These are phyloP conservation scores for Kodamaea nitidulidarum DNA, from an alignment of 805 yeast species.

Conservation along the genomic window DNA sequence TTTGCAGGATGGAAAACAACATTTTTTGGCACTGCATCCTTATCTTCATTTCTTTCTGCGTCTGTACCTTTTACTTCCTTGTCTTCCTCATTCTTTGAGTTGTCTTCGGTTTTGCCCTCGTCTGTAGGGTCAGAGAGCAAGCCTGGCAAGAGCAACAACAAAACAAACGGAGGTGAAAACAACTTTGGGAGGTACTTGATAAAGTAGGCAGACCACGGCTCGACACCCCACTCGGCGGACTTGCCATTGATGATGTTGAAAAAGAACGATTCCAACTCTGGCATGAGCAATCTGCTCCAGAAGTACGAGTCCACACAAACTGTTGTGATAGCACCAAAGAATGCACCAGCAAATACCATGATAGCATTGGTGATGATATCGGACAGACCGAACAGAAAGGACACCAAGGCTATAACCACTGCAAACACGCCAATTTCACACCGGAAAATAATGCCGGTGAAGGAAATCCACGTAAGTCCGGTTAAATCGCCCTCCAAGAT, in stretches of 20 bases:
- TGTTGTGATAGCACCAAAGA: slow-evolving; percentile 48
- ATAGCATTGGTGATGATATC: slow-evolving; percentile 34
- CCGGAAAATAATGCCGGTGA: slow-evolving; percentile 66
- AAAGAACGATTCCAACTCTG: slow-evolving; percentile 69
- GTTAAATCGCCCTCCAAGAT: slow-evolving; percentile 46
- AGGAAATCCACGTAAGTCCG: slow-evolving; percentile 51
- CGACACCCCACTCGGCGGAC: slow-evolving; percentile 77
- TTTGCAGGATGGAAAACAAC: slow-evolving; percentile 23
- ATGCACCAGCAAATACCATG: slow-evolving; percentile 46
- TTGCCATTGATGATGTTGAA: slow-evolving; percentile 78
- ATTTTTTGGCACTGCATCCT: no score
- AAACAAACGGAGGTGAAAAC: slow-evolving; percentile 44
- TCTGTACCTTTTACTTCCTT: no score
- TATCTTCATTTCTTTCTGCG: no score
- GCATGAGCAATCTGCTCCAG: slow-evolving; percentile 62
- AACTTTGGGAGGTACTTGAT: slow-evolving; percentile 39
- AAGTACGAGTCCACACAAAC: slow-evolving; percentile 64
- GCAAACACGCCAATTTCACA: slow-evolving; percentile 62
- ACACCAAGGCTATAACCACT: slow-evolving; percentile 42
- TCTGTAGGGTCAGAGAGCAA: slow-evolving; percentile 43
- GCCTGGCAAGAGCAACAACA: slow-evolving; percentile 33
- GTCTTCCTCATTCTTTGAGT: no score
- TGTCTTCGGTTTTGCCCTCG: slow-evolving; percentile 12
- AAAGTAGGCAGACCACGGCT: slow-evolving; percentile 71
- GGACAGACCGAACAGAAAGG: slow-evolving; percentile 45